Conservation (phyloP, 2,329 filamentous ascomycete species). For the Domatiomyces globalis region DNA sequence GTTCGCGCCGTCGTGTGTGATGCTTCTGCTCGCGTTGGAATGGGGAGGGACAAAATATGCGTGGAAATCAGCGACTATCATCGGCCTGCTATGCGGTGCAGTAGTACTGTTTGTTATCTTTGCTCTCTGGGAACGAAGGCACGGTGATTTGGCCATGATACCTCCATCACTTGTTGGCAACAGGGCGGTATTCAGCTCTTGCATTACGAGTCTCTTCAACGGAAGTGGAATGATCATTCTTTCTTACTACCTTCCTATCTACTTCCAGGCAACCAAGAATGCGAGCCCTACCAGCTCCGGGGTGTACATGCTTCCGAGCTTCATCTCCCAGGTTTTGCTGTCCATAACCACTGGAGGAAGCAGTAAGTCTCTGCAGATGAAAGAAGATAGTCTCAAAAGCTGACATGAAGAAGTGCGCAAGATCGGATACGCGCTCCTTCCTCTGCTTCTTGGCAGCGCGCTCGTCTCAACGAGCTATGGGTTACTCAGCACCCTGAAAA, state of each 20-base stretch:
- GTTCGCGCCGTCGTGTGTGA: conserved; percentile 16
- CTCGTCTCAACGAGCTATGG: conserved; percentile 22
- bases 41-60: conserved; percentile 17
- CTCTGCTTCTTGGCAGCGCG: conserved; percentile 18
- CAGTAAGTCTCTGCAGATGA: neutral
- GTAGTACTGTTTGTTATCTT: conserved; percentile 22
- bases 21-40: conserved; percentile 18
- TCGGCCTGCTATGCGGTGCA: conserved; percentile 19
- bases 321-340: conserved; percentile 11
- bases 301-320: conserved; percentile 14
- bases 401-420: conserved; percentile 14
- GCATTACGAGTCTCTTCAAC: conserved; percentile 21
- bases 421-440: conserved; percentile 25
- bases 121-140: conserved; percentile 15
- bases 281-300: conserved; percentile 18
- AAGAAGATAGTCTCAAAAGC: neutral
- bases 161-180: conserved; percentile 11
- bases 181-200: conserved; percentile 7
- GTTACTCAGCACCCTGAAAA: conserved; percentile 21
- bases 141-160: conserved; percentile 16
- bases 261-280: conserved; percentile 32
- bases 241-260: conserved; percentile 30
- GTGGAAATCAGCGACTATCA: conserved; percentile 17
- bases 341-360: conserved; percentile 8
- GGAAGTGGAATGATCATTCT: conserved; percentile 12